Percentiles rank a stretch among this genome's conserved stretches.
Conservation (phyloP, 23 red algal genomes). For the Cyanidiococcus yangmingshanensis region DNA sequence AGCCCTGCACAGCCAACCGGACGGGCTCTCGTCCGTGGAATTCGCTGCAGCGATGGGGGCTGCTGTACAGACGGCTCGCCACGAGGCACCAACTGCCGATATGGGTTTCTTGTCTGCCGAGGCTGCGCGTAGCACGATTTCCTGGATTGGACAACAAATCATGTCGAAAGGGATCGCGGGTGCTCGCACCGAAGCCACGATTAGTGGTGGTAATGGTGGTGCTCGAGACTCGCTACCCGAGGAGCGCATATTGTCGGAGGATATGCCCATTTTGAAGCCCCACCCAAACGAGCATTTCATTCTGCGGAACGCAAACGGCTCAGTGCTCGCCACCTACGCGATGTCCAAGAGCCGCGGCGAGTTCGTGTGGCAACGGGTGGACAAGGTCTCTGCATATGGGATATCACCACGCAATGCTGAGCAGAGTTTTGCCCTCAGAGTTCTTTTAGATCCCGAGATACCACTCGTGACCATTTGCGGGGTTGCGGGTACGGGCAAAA, state of each 20-base stretch:
- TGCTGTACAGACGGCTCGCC: not conserved
- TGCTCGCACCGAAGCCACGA: too few relatives aligned
- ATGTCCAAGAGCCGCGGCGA: not conserved
- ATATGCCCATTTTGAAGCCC: conserved; percentile 10
- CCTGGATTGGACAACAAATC: not conserved
- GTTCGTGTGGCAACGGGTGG: conserved; percentile 25
- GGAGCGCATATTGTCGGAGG: too few relatives aligned
- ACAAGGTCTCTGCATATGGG: conserved; percentile 18
- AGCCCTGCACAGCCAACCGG: not conserved
- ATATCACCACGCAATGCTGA: conserved; percentile 43
- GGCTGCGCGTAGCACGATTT: not conserved
- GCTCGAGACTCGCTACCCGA: too few relatives aligned
- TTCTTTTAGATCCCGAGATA: conserved; percentile 26
- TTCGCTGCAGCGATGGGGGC: not conserved
- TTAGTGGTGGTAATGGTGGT: too few relatives aligned
- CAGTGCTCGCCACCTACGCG: conserved; percentile 31
- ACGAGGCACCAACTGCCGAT: not conserved
- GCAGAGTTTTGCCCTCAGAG: conserved; percentile 32
- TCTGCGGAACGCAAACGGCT: conserved; percentile 24
- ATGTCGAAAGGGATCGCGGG: not conserved
- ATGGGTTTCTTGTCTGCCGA: not conserved
- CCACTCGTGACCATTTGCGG: conserved; percentile 34
- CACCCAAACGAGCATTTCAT: conserved; percentile 33
- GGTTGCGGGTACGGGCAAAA: conserved; percentile 36
- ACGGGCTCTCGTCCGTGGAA: not conserved